These are phyloP conservation scores for Hyphodiscus hymeniophilus DNA, from an alignment of 495 filamentous ascomycete genomes.

Conservation along the genomic window DNA sequence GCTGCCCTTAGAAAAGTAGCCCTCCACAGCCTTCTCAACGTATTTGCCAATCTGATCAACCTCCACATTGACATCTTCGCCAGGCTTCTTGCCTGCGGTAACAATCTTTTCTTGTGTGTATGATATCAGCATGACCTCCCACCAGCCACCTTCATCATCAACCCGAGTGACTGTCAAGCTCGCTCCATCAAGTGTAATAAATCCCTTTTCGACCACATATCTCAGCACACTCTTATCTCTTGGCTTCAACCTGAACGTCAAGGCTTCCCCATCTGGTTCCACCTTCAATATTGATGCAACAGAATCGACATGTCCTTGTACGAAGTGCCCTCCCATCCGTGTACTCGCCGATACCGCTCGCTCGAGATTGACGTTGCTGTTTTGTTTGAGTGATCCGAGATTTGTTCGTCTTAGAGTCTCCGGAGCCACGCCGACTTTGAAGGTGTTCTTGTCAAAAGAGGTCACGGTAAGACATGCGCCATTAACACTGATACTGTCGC, in stretches of 20 bases:
- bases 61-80: conserved; percentile 90
- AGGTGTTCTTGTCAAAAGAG: conserved; percentile 48
- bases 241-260: conserved; percentile 77
- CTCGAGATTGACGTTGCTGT: conserved; percentile 75
- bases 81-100: conserved; percentile 68
- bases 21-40: conserved; percentile 85
- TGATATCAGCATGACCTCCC: conserved; percentile 98
- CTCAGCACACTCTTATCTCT: conserved; percentile 54
- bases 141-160: conserved; percentile 70
- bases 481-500: conserved; percentile 91
- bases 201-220: conserved; percentile 95
- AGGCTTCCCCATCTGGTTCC: conserved; percentile 74
- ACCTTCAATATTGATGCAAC: conserved; percentile 61
- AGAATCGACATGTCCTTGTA: conserved; percentile 93
- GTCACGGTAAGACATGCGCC: conserved; percentile 88
- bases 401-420: conserved; percentile 96
- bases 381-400: conserved; percentile 57
- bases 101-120: conserved; percentile 95
- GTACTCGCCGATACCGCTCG: conserved; percentile 81
- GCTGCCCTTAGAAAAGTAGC: conserved; percentile 48
- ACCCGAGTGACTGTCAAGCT: conserved; percentile 88
- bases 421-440: conserved; percentile 92
- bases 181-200: conserved; percentile 91
- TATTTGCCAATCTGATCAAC: conserved; percentile 99
- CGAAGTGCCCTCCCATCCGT: conserved; percentile 81